These are phyloP conservation scores for Neophaeococcomyces mojaviensis DNA, from an alignment of 2,329 filamentous ascomycete genomes.

Conservation along the genomic window DNA sequence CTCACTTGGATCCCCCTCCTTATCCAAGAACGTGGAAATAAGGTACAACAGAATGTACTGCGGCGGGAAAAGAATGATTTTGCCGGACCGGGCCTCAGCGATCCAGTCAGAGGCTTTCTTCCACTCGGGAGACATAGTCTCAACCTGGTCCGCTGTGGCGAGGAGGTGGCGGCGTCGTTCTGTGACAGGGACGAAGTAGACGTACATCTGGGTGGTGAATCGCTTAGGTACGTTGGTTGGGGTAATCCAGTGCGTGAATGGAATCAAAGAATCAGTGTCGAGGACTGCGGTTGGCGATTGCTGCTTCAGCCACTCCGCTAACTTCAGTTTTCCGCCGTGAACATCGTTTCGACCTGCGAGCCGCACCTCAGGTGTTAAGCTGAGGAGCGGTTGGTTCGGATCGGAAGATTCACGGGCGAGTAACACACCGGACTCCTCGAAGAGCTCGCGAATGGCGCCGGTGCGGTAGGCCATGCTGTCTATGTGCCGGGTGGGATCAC, in stretches of 20 bases:
- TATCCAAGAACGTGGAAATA: conserved; percentile 42
- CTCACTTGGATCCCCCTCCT: conserved; percentile 24
- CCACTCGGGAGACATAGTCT: conserved; percentile 71
- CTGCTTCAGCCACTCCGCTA: conserved; percentile 56
- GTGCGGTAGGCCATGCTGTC: conserved; percentile 70
- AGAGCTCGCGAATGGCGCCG: conserved; percentile 81
- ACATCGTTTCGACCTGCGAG: conserved; percentile 61
- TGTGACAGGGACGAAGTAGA: conserved; percentile 49
- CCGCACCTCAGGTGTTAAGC: conserved; percentile 55
- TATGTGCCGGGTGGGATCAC: conserved; percentile 48
- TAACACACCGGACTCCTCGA: conserved; percentile 89
- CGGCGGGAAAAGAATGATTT: conserved; percentile 82
- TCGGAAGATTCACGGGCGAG: conserved; percentile 48
- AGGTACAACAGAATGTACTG: conserved; percentile 60
- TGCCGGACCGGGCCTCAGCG: conserved; percentile 50
- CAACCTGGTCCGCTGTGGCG: conserved; percentile 59
- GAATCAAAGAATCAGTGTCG: conserved; percentile 61
- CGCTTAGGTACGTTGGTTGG: conserved; percentile 57
- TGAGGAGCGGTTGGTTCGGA: conserved; percentile 40
- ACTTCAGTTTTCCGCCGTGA: conserved; percentile 58
- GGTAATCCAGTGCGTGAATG: conserved; percentile 90
- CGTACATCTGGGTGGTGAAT: conserved; percentile 94
- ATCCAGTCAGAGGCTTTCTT: conserved; percentile 65
- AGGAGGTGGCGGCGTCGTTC: conserved; percentile 44
- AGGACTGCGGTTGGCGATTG: conserved; percentile 31